phyloP scores from a whole-genome alignment of 179 eudicot species.

The Pouteria campechiana region DNA sequence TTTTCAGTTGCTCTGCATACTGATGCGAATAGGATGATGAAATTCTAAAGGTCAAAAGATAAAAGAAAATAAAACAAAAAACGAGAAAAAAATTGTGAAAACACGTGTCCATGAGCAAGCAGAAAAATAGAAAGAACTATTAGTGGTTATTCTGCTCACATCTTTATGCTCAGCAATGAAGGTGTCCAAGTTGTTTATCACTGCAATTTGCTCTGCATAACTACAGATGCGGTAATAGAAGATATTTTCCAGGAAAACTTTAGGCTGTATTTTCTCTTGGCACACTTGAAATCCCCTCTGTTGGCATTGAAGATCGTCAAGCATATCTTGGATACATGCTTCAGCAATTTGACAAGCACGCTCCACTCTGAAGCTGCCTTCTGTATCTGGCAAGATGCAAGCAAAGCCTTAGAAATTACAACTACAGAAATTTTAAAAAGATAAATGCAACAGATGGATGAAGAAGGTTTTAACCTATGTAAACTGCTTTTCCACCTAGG shows the following conservation, averaged over 20 bases:
- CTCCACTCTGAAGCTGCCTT: slow-evolving; percentile 97
- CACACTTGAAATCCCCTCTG: slow-evolving; percentile 24
- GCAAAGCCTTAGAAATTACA: too few relatives aligned
- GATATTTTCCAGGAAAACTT: slow-evolving; percentile 70
- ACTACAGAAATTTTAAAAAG: background rate
- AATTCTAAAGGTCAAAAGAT: too few relatives aligned
- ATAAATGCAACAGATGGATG: background rate
- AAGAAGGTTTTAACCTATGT: slow-evolving; percentile 48
- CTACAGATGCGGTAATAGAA: slow-evolving; percentile 79
- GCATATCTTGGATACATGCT: slow-evolving; percentile 70
- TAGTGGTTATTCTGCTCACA: slow-evolving; percentile 40
- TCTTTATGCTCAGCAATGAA: slow-evolving; percentile 75
- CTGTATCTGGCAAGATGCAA: slow-evolving; percentile 90
- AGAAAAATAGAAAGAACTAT: too few relatives aligned
- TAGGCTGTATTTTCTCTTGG: slow-evolving; percentile 31
- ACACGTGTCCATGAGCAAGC: too few relatives aligned
- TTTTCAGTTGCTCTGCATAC: too few relatives aligned
- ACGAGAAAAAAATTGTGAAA: too few relatives aligned
- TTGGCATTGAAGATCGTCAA: slow-evolving; percentile 22
- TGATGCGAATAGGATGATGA: too few relatives aligned
- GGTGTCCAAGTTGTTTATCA: slow-evolving; percentile 75
- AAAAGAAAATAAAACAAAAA: too few relatives aligned
- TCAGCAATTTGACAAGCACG: slow-evolving; percentile 88
- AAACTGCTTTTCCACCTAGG: slow-evolving; percentile 80
- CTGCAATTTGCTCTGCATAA: slow-evolving; percentile 86